Conservation (phyloP, 495 filamentous ascomycete genomes). For the Aspergillus nanangensis region DNA sequence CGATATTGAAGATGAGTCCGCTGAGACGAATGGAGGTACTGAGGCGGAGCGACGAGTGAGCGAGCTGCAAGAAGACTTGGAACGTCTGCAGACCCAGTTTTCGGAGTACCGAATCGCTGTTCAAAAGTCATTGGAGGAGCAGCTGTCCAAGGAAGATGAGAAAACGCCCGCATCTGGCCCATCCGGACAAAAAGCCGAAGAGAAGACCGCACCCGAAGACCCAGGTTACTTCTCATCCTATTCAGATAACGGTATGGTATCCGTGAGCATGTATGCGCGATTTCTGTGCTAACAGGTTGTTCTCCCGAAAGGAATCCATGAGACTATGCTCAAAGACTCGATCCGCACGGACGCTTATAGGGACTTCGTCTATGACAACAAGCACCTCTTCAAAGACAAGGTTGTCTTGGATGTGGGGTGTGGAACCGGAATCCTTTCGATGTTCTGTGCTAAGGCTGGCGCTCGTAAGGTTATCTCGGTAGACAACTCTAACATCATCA, state of each 20-base stretch:
- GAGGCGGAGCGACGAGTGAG: constrained; percentile 53
- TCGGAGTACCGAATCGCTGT: constrained; percentile 67
- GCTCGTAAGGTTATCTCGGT: constrained; percentile 88
- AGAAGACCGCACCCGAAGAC: constrained; percentile 34
- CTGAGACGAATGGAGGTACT: constrained; percentile 16
- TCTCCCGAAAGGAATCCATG: constrained; percentile 65
- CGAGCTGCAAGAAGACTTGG: constrained; percentile 66
- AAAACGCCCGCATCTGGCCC: constrained; percentile 23
- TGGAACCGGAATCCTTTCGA: constrained; percentile 87
- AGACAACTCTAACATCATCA: constrained; percentile 90
- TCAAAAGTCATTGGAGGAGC: constrained; percentile 63
- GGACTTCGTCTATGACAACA: constrained; percentile 75
- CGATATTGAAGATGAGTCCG: constrained; percentile 51
- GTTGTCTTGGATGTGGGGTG: constrained; percentile 91
- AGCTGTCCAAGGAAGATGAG: constrained; percentile 51
- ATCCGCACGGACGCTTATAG: constrained; percentile 65
- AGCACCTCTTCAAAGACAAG: constrained; percentile 85
- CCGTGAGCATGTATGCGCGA: background rate
- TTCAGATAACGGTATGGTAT: constrained; percentile 60
- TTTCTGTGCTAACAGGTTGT: constrained; percentile 11
- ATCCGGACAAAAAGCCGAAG: constrained; percentile 12
- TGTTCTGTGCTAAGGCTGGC: constrained; percentile 90
- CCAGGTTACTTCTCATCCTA: constrained; percentile 82
- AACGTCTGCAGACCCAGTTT: constrained; percentile 61
- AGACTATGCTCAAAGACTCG: constrained; percentile 81